Evolutionary conservation across 441 rosid genomes (phyloP), one percentile per base, ranked within the genome.

Genomic region (Erodium moschatum): DNA sequence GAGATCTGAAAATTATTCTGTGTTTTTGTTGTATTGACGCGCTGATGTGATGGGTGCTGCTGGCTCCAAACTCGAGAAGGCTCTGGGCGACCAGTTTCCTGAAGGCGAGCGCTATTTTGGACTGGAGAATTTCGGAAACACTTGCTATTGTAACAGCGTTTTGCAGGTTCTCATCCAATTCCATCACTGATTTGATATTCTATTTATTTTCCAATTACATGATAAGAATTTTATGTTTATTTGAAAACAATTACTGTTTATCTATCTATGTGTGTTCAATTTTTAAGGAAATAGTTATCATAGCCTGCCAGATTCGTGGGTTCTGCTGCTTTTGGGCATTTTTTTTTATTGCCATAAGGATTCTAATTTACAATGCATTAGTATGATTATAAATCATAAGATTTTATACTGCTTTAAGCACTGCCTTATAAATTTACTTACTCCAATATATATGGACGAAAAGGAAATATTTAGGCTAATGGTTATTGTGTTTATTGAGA

Each of bases 101-200:
- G 97, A 94, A 82, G 97, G 97, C 70, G 97, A 94, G 75, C 91
- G 97, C 29, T 94, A 91, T 81, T 94, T 94, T 66, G 99, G 99
- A 61, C 92, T 94, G 64, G 99, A 94, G 83, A 40, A 40, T 40
- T 40, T 40, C 11, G 46, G 50, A 10, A 44, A 44, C 50, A 44
- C 50, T 44, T 44, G 97, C 72, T 94, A 94, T 80, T 94, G 97
- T 71, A 94, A 94, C 80, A 91, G 96, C 85, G 97, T 91, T 68
- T 83, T 91, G 76, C 97, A 94, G 97, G 97, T 91, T 65, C 19
- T 11, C 12, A 44, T 44, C 42, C 42, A 29, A 11, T 52, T 12
- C 8, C 27, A 11, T 35, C 31, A 15, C 4, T 27, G 0, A 33
- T 48, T 50, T 50, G 54, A 0, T 65, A 1, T 27, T 7, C 54